Conservation (phyloP, 192 early-diverging fungal genomes). For the Coemansia javaensis region DNA sequence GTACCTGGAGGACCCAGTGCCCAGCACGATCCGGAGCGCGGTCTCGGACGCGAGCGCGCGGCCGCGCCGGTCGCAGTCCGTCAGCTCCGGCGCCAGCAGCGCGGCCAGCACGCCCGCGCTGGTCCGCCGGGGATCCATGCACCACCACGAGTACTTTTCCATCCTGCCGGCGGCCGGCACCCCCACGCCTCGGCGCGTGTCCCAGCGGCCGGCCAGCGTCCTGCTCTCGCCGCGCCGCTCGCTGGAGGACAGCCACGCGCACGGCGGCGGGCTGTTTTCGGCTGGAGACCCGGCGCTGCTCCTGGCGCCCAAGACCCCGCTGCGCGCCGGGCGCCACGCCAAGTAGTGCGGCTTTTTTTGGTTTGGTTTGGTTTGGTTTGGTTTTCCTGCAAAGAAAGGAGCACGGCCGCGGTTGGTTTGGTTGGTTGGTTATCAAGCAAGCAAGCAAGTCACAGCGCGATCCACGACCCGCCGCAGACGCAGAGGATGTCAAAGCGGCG, state of each 20-base stretch:
- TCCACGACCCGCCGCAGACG: slow-evolving; percentile 44
- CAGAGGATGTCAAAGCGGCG: slow-evolving; percentile 34
- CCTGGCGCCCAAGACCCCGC: slow-evolving; percentile 29
- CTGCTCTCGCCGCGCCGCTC: slow-evolving; percentile 49
- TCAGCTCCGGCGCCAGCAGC: slow-evolving; percentile 45
- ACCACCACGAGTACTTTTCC: slow-evolving; percentile 41
- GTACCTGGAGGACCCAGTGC: slow-evolving; percentile 49
- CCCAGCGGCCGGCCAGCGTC: slow-evolving; percentile 44
- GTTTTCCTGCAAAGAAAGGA: too few species aligned
- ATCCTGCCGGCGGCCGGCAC: background rate
- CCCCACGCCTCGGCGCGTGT: slow-evolving; percentile 23
- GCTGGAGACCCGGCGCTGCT: slow-evolving; percentile 17
- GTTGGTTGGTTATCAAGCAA: background rate
- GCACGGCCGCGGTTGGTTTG: too few species aligned
- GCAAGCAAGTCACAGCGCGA: slow-evolving; percentile 7
- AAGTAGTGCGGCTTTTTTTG: slow-evolving; percentile 9
- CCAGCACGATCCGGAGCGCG: slow-evolving; percentile 27
- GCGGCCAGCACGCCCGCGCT: slow-evolving; percentile 32
- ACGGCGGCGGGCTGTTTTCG: slow-evolving; percentile 1
- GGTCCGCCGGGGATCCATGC: slow-evolving; percentile 25
- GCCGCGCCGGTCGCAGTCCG: slow-evolving; percentile 49
- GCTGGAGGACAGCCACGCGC: slow-evolving; percentile 42
- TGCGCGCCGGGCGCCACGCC: slow-evolving; percentile 21
- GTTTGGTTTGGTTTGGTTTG: background rate
- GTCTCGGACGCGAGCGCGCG: slow-evolving; percentile 16